Percentiles rank a stretch among this genome's conserved stretches.
phyloP scores from a whole-genome alignment of 1,284 basidiomycete species.

The Sutorius eximius region DNA sequence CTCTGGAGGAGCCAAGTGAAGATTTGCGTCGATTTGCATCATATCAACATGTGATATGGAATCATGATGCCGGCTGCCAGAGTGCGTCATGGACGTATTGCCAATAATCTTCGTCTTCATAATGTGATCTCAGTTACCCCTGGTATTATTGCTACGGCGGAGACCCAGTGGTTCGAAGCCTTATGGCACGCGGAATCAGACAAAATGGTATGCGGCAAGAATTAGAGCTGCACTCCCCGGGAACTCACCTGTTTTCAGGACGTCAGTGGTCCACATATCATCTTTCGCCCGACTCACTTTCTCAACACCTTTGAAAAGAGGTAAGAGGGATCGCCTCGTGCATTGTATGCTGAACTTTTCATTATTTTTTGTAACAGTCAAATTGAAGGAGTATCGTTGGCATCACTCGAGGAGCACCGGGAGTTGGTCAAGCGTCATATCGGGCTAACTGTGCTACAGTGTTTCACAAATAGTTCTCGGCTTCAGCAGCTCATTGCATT shows the following conservation, averaged over 20 bases:
- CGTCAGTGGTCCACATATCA: slow-evolving; percentile 19
- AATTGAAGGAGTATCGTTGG: slow-evolving; percentile 23
- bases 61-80: slow-evolving; percentile 40
- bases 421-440: slow-evolving; percentile 37
- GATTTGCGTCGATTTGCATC: slow-evolving; percentile 46
- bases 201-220: slow-evolving; percentile 12
- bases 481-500: slow-evolving; percentile 42
- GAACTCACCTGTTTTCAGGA: slow-evolving; percentile 17
- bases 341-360: not conserved
- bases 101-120: not conserved
- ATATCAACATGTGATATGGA: slow-evolving; percentile 60
- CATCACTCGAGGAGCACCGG: slow-evolving; percentile 38
- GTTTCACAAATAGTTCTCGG: slow-evolving; percentile 37
- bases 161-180: slow-evolving; percentile 51
- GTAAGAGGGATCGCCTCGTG: slow-evolving; percentile 8
- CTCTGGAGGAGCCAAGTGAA: slow-evolving; percentile 33
- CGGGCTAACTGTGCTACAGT: slow-evolving; percentile 39
- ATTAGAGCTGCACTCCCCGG: not conserved
- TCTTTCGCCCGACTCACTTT: slow-evolving; percentile 30
- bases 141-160: slow-evolving; percentile 34
- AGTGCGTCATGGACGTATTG: slow-evolving; percentile 19
- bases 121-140: slow-evolving; percentile 31
- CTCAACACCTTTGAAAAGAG: slow-evolving; percentile 25
- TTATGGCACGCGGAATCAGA: slow-evolving; percentile 42
- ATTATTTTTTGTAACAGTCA: slow-evolving; percentile 18